Evolutionary conservation across 2,329 filamentous ascomycete species (phyloP).

Genomic region (Diaporthe sp.): DNA sequence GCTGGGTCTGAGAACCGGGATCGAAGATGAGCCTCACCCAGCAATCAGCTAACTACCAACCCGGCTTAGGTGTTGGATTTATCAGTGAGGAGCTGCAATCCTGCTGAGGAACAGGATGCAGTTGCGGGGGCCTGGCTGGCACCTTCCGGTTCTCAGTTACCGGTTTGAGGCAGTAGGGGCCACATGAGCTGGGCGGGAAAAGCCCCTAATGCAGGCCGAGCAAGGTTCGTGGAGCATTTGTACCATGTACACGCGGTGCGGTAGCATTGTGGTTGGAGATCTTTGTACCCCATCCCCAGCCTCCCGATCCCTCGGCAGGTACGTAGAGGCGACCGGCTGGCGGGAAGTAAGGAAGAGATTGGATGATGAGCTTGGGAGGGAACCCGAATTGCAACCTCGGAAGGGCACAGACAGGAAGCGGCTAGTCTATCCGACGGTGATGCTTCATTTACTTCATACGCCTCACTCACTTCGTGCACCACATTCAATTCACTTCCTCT

Average conservation of each 20-base stretch:
- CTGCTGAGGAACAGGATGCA: conserved; percentile 9
- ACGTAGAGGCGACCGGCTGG: conserved; percentile 12
- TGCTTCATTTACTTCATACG: neutral
- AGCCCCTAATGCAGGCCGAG: conserved; percentile 1
- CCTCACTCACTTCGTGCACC: neutral
- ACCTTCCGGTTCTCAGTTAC: conserved; percentile 24
- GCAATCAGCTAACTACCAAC: neutral
- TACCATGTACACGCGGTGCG: neutral
- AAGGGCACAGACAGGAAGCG: neutral
- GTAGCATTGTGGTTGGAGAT: neutral
- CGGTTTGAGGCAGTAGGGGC: conserved; percentile 9
- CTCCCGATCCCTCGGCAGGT: conserved; percentile 3
- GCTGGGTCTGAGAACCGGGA: neutral
- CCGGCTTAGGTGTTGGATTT: neutral
- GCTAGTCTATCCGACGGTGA: neutral
- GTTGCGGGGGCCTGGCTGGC: conserved; percentile 7
- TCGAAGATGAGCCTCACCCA: conserved; percentile 18
- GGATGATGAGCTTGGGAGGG: neutral
- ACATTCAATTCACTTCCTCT: neutral
- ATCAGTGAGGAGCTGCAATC: conserved; percentile 17
- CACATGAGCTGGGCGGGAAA: neutral
- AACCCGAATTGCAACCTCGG: conserved; percentile 18
- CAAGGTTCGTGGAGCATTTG: neutral
- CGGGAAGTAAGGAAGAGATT: neutral
- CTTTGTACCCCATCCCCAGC: neutral